A percentile compares a stretch with the other conserved stretches of the same genome.
Conservation (phyloP, 2,329 filamentous ascomycete genomes). For the Penicillium sp. region DNA sequence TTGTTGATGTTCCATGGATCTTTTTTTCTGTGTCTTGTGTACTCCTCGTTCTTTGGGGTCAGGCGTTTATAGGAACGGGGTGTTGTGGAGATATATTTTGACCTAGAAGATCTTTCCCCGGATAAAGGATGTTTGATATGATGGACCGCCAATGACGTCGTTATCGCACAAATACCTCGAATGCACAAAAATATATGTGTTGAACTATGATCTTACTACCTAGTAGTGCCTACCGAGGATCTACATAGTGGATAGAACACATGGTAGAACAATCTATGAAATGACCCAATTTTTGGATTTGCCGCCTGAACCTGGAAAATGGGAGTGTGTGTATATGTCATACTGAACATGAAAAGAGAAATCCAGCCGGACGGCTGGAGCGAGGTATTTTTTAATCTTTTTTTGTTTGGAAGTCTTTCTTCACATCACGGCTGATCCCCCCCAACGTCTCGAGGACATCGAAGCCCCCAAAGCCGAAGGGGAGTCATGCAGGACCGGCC, state of each 20-base stretch:
- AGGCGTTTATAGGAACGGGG: not conserved
- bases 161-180: constrained; percentile 13
- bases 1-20: not conserved
- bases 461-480: constrained; percentile 7
- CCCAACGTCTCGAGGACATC: constrained; percentile 16
- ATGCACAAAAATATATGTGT: not conserved
- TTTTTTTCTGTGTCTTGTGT: not conserved
- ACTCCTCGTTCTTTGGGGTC: not conserved
- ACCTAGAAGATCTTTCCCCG: not conserved
- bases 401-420: constrained; percentile 37
- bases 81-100: constrained; percentile 1
- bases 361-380: constrained; percentile 37
- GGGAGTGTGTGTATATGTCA: constrained; percentile 34
- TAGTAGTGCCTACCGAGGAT: too few species aligned
- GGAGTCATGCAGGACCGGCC: constrained; percentile 34
- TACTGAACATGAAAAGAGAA: constrained; percentile 39
- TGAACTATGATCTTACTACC: too few species aligned
- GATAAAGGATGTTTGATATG: not conserved
- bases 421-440: constrained; percentile 37
- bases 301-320: constrained; percentile 36
- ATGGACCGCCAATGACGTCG: constrained; percentile 6
- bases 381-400: constrained; percentile 40
- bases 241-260: too few species aligned
- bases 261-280: not conserved
- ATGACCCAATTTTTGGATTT: constrained; percentile 34